Conservation (phyloP, 1,284 basidiomycete genomes). For the Puccinia novopanici region DNA sequence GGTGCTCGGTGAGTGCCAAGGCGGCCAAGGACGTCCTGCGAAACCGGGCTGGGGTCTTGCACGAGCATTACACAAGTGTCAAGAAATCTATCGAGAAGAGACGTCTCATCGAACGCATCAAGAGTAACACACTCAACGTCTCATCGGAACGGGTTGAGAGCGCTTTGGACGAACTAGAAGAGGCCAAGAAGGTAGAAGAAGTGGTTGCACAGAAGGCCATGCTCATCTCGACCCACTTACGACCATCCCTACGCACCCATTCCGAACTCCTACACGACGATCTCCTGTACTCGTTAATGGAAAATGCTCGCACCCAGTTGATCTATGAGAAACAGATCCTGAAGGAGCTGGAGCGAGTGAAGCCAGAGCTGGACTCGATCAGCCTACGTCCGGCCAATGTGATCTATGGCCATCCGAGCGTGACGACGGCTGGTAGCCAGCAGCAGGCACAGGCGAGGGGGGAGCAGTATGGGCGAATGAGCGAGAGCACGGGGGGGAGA, state of each 20-base stretch:
- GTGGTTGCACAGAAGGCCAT: constrained; percentile 75
- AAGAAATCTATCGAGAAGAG: constrained; percentile 88
- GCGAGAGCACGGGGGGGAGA: not conserved
- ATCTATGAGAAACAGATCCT: constrained; percentile 85
- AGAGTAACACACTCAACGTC: constrained; percentile 77
- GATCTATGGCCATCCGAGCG: constrained; percentile 52
- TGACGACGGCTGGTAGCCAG: not conserved
- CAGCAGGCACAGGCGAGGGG: too few relatives aligned
- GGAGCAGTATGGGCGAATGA: not conserved
- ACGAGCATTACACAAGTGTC: constrained; percentile 86
- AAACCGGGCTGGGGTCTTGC: constrained; percentile 66
- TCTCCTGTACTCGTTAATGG: constrained; percentile 78
- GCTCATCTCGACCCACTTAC: constrained; percentile 86
- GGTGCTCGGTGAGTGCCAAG: constrained; percentile 89
- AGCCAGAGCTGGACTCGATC: constrained; percentile 71
- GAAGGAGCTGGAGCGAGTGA: constrained; percentile 80
- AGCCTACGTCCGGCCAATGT: constrained; percentile 56
- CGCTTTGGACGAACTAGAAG: constrained; percentile 87
- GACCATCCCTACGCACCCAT: constrained; percentile 77
- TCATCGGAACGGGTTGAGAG: constrained; percentile 84
- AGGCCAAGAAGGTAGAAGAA: constrained; percentile 86
- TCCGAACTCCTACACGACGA: constrained; percentile 83
- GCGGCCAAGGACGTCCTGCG: constrained; percentile 69
- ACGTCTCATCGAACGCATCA: constrained; percentile 82
- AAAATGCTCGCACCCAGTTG: constrained; percentile 83